Base-by-base conservation (phyloP, 2,329 filamentous ascomycete genomes). In the Pseudogymnoascus sp. region DNA sequence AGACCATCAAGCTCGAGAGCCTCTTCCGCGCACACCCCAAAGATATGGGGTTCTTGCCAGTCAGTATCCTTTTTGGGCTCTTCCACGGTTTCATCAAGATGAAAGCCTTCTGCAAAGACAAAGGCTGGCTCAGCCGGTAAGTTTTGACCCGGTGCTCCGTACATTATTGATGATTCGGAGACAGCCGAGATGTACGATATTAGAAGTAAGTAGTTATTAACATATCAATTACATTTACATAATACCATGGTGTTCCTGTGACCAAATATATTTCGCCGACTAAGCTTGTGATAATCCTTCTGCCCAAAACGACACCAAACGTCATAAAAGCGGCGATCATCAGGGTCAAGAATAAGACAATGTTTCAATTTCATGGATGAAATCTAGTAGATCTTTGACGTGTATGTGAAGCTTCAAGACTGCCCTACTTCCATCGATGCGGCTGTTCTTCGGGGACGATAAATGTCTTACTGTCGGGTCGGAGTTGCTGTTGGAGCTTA, bases 11-110 rank as follows among this genome's bases (percentile, higher is more conserved):
- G 80, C 81, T 97, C 62, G 78, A 94, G 69, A 91, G 90, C 8
- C 86, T 97, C 70, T 94, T 96, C 77, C 82, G 88, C 70, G 87
- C 90, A 67, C 90, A 95, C 75, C 92, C 93, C 3, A 83, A 83
- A 69, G 93, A 97, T 73, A 77, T 96, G 66, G 73, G 90, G 42
- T 89, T 90, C 71, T 80, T 96, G 60, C 91, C 91, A 0, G 80
- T 93, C n/a, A 96, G 91, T 38, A 85, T 97, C 69, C 66, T 91
- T 11, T 97, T 97, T 76, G 93, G 93, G 60, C 97, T 94, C 77
- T 89, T 95, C 70, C 93, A 97, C 74, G 91, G 92, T 65, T 76
- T 92, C 66, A 92, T 97, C 80, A 97, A 97, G 80, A 80, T 96
- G 66, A 93, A 93, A 72, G 92, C 93, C 5, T 60, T 82, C 21